These are phyloP conservation scores for Crithidia thermophila DNA, from an alignment of 208 protist species.

Conservation along the genomic window DNA sequence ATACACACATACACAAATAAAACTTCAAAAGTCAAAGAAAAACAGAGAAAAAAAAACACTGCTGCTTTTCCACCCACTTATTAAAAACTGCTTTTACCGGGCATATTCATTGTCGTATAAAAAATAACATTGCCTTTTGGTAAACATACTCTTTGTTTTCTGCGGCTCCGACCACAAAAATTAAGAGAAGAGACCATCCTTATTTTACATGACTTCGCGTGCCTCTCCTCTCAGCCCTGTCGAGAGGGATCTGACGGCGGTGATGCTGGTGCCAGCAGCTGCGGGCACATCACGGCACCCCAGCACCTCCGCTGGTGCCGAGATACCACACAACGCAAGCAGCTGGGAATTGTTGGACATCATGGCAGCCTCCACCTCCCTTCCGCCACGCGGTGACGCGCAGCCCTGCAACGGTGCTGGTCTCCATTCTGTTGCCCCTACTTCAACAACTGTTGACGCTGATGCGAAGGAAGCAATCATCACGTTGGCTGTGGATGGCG, in stretches of 20 bases:
- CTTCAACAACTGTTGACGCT: too few relatives aligned
- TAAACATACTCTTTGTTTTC: too few relatives aligned
- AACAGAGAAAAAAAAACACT: too few relatives aligned
- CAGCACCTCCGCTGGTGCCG: neutral
- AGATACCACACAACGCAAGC: constrained; percentile 18
- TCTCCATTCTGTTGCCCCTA: too few relatives aligned
- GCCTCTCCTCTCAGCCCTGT: constrained; percentile 8
- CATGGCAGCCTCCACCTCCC: neutral
- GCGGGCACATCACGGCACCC: neutral
- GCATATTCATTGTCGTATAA: too few relatives aligned
- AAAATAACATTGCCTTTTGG: too few relatives aligned
- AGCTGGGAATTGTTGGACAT: constrained; percentile 33
- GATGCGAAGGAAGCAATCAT: too few relatives aligned
- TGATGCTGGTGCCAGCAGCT: neutral
- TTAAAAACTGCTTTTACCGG: too few relatives aligned
- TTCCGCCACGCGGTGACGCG: neutral
- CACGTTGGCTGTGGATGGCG: too few relatives aligned
- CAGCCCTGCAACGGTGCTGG: neutral
- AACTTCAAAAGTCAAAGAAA: too few relatives aligned
- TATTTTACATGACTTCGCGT: neutral
- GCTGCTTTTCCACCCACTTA: too few relatives aligned
- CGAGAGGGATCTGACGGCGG: constrained; percentile 10
- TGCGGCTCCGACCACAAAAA: constrained; percentile 2
- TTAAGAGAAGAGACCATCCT: neutral
- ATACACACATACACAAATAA: too few relatives aligned